phyloP scores from a whole-genome alignment of 768 basidiomycete species.

The Rhodocollybia butyracea region DNA sequence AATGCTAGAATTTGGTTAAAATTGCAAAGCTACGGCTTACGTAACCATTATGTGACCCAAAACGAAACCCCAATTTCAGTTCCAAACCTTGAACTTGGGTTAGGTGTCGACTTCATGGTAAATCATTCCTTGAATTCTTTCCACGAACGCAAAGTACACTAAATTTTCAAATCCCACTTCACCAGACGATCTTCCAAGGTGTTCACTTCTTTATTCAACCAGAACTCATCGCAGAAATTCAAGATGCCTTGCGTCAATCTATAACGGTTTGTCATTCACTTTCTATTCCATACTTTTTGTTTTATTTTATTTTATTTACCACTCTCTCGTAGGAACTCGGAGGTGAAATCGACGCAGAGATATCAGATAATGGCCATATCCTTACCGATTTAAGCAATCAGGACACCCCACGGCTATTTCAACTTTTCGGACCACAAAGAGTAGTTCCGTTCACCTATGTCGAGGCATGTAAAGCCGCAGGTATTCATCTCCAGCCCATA shows the following conservation, averaged over 20 bases:
- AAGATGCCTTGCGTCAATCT: conserved; percentile 70
- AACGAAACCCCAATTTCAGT: too few species aligned
- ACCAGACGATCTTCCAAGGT: conserved; percentile 72
- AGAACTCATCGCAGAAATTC: conserved; percentile 64
- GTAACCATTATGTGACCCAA: too few species aligned
- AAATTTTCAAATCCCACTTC: neutral
- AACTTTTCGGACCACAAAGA: conserved; percentile 63
- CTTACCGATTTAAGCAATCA: conserved; percentile 64
- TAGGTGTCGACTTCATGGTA: conserved; percentile 12
- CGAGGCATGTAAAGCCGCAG: conserved; percentile 80
- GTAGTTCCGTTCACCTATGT: conserved; percentile 83
- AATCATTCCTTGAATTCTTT: neutral
- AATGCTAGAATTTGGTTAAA: too few species aligned
- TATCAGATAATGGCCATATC: conserved; percentile 73
- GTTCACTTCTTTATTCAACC: conserved; percentile 86
- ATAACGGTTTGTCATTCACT: conserved; percentile 68
- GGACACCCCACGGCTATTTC: conserved; percentile 72
- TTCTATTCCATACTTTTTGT: conserved; percentile 13
- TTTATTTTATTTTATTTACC: neutral
- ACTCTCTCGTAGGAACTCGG: conserved; percentile 52
- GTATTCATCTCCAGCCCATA: conserved; percentile 71
- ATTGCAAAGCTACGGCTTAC: too few species aligned
- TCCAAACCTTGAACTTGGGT: conserved; percentile 13
- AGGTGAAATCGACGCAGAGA: conserved; percentile 74
- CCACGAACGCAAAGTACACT: neutral